Evolutionary conservation across 1,284 basidiomycete species (phyloP), one percentile per base, ranked within the genome.

Genomic region (Sparassis latifolia): DNA sequence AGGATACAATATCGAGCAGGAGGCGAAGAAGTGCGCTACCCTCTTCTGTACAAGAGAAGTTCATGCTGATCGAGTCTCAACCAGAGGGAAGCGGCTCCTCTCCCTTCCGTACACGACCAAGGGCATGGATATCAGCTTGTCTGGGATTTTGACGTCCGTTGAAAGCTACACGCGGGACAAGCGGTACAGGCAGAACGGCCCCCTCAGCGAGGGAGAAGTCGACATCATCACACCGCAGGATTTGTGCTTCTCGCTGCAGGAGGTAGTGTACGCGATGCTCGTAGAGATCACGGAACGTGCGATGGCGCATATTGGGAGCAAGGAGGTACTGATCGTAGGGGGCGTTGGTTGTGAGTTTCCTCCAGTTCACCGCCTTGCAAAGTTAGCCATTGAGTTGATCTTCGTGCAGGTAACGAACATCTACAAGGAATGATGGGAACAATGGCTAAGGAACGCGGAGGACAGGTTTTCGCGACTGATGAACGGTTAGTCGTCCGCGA

Each of bases 211-310:
- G 47, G 61, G 70, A 3, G 75, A 76, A 37, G 73, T 78, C 43
- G 85, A 93, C 62, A 77, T 86, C 51, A 92, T 97, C 61, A 97
- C 92, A 3, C 85, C 95, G 4, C 87, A 92, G 28, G 97, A 99
- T 69, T 73, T 99, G 20, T 99, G 97, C 69, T 98, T 96, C 68
- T 95, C 92, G 4, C 73, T 99, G 3, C 97, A 99, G 69, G 97
- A 99, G 69, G 97, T 92, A 3, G 85, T 98, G 2, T 99, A 92
- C 68, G 91, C 96, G 0, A 99, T 99, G 97, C 77, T 99, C 3
- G 97, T 99, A 27, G 97, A 99, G 70, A 99, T 97, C 53, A 99
- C 97, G 0, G 97, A 99, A 68, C 79, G 97, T 42, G 97, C 97
- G 0, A 98, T 99, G 96, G 97, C 97, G 27, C 97, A 99, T 68